Base-by-base conservation (phyloP, 495 filamentous ascomycete genomes). In the Xylaria telfairii region DNA sequence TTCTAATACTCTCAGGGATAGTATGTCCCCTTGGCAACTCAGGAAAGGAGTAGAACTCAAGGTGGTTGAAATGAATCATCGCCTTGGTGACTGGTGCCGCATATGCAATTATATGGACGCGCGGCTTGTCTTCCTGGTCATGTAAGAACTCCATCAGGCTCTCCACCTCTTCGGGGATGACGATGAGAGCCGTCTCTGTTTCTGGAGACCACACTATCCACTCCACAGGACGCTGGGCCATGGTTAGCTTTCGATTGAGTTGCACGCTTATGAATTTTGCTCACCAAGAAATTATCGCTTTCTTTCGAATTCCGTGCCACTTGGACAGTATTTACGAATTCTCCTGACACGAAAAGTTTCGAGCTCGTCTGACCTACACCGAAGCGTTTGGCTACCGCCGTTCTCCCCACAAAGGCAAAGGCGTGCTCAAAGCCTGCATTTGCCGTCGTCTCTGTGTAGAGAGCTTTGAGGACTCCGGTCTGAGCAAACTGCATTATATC, bases 131-230 rank as follows among this genome's bases (percentile, higher is more conserved):
- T 17, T 19, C 46, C 2, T 13, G 39, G 6, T 1, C 30, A 30
- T 79, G 83, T 44, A 88, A 56, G 0, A 81, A 51, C 3, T 81
- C 78, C 26, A 90, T 80, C 0, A 89, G 28, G 0, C 53, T 19
- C 67, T 90, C 84, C 0, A 84, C 88, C 71, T 91, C 89, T 60
- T 89, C 85, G 4, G 86, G 84, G 39, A 83, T 87, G 1, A 90
- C 69, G 4, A 90, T 76, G 0, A 91, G 57, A 0, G 82, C 87
- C 0, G 78, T 83, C n/a, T 77, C 39, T 3, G 72, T 72, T 9
- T 30, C 26, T 2, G 30, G 70, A 21, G 76, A 77, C 80, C 80
- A 83, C 2, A 81, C 64, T n/a, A 83, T 70, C 79, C 79, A 83
- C 65, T 77, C 78, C 12, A 83, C 80, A 21, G 81, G 80, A 1